These are phyloP conservation scores for Hibiscus tridactylites DNA, from an alignment of 345 rosid species.

Conservation along the genomic window DNA sequence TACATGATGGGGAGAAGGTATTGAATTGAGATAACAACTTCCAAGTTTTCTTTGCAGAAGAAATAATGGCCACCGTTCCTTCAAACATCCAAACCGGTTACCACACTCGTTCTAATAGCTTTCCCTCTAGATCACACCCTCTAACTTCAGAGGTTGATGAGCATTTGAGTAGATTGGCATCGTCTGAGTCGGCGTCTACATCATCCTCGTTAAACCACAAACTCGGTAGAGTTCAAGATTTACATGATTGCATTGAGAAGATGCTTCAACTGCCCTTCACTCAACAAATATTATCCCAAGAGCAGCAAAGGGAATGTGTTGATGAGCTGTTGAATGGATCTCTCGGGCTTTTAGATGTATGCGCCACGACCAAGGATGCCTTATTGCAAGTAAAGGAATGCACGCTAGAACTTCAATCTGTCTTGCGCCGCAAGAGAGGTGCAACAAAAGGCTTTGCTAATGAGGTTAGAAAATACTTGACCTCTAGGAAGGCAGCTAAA, in stretches of 20 bases:
- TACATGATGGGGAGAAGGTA: background rate
- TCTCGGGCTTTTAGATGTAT: constrained; percentile 14
- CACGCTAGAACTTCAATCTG: background rate
- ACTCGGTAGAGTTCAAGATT: constrained; percentile 10
- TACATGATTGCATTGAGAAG: constrained; percentile 6
- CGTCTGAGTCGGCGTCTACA: background rate
- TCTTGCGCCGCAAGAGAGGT: background rate
- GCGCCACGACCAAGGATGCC: background rate
- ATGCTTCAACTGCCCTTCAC: constrained; percentile 11
- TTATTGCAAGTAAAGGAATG: background rate
- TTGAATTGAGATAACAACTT: background rate
- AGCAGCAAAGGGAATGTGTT: background rate
- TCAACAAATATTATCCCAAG: constrained; percentile 17
- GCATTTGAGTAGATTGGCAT: background rate
- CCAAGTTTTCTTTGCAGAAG: background rate
- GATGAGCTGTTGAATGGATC: constrained; percentile 22
- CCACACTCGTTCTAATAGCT: constrained; percentile 18
- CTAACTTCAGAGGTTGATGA: background rate
- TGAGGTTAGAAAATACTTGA: background rate
- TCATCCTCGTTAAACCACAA: background rate
- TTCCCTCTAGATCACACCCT: constrained; percentile 10
- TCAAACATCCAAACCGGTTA: background rate
- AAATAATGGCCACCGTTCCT: constrained; percentile 12
- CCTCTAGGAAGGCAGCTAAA: background rate
- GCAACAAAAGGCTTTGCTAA: background rate